These are phyloP conservation scores for Colletotrichum truncatum DNA, from an alignment of 2,329 filamentous ascomycete species.

Conservation along the genomic window DNA sequence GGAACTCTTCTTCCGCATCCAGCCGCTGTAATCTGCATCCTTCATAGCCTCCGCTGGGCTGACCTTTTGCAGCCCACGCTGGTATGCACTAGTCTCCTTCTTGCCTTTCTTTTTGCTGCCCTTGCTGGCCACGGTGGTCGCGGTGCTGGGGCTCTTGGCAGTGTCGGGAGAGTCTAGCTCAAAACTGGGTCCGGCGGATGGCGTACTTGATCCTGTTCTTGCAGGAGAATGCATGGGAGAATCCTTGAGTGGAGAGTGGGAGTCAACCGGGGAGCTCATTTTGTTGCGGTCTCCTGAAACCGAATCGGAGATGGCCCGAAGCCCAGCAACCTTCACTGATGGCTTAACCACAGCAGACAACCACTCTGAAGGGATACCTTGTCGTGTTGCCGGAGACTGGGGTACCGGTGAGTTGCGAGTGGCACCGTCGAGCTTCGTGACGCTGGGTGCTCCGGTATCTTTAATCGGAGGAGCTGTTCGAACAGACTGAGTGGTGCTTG, in stretches of 20 bases:
- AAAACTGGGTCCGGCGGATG: conserved; percentile 73
- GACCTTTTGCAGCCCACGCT: conserved; percentile 83
- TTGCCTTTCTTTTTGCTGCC: conserved; percentile 78
- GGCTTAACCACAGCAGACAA: conserved; percentile 60
- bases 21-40: conserved; percentile 91
- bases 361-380: conserved; percentile 64
- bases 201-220: conserved; percentile 79
- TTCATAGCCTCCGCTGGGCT: conserved; percentile 84
- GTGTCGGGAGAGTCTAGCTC: conserved; percentile 80
- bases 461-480: conserved; percentile 62
- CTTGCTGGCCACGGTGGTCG: conserved; percentile 57
- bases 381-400: conserved; percentile 49
- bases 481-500: conserved; percentile 63
- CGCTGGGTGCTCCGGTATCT: conserved; percentile 63
- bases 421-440: conserved; percentile 67
- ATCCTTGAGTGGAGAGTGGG: conserved; percentile 60
- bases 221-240: conserved; percentile 71
- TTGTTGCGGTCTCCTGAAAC: conserved; percentile 65
- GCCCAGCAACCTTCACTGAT: conserved; percentile 64
- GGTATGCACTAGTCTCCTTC: conserved; percentile 95
- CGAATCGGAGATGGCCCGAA: conserved; percentile 87
- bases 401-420: conserved; percentile 50
- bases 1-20: conserved; percentile 99
- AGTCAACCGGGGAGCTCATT: conserved; percentile 58
- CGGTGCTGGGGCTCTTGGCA: conserved; percentile 63